Base-by-base conservation (phyloP, 768 basidiomycete species). In the Amanita rubescens region DNA sequence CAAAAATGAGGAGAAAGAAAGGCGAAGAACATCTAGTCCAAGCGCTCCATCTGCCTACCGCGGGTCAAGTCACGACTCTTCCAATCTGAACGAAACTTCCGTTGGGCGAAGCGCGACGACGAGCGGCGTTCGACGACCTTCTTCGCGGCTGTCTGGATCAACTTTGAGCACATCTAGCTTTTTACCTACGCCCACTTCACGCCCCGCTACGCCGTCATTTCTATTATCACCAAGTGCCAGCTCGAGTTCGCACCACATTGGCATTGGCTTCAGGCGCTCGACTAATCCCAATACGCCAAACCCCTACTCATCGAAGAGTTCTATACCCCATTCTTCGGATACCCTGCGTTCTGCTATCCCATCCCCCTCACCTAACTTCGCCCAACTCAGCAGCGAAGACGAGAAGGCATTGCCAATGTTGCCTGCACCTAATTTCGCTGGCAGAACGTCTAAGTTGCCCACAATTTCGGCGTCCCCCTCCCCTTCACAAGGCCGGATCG, bases 141-240 rank as follows among this genome's bases (percentile, higher is more conserved):
- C 80, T 57, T 90, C 89, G 35, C 81, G 89, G 51, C 74, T 87
- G 34, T 90, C 89, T 19, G 79, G 75, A 17, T 81, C 80, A 24
- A 81, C 75, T 47, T 51, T 67, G 50, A 71, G 67, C 47, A 66
- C 68, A 25, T 67, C 77, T 17, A 82, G 80, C 57, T 80, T 84
- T 10, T 79, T 87, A 46, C 76, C 82, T 9, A 82, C 85, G 3
- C 79, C 86, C 15, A 70, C 75, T 4, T 87, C 86, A 35, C 81
- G 88, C 2, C 88, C 88, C 8, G 66, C 83, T 19, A 87, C 88
- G 20, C 88, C 88, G 8, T 88, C 87, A 15, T 84, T 85, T 60
- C 72, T 90, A 22, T 87, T 87, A n/a, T 58, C 88, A 27, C 84
- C 87, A 2, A 75, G 80, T 22, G 67, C 73, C 24, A 70, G 78